A percentile compares a stretch with the other conserved stretches of the same genome.
Conservation (phyloP, 805 yeast species). For the Candida ficus region DNA sequence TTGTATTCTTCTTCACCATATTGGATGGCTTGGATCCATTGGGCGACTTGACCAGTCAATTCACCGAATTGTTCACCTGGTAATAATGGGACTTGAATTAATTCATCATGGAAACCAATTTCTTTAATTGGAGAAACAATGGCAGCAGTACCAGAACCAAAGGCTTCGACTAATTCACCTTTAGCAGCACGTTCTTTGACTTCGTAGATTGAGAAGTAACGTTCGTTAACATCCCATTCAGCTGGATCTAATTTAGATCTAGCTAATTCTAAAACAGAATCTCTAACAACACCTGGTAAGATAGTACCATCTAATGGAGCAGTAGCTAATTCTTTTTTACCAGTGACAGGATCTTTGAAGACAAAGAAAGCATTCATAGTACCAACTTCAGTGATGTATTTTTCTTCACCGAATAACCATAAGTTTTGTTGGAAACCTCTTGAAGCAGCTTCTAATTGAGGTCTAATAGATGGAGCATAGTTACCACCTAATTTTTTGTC, state of each 20-base stretch:
- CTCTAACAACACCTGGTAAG: constrained; percentile 95
- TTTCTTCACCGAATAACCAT: constrained; percentile 93
- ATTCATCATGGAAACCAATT: constrained; percentile 73
- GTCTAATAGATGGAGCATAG: constrained; percentile 92
- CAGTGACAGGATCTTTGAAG: constrained; percentile 67
- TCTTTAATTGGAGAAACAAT: constrained; percentile 89
- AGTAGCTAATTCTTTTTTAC: constrained; percentile 87
- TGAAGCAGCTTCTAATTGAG: constrained; percentile 83
- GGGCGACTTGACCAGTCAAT: constrained; percentile 69
- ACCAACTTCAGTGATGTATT: constrained; percentile 90
- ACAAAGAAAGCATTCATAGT: constrained; percentile 95
- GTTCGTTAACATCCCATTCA: constrained; percentile 82
- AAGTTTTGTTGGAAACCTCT: constrained; percentile 94
- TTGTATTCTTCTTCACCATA: constrained; percentile 76
- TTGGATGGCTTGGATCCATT: constrained; percentile 87
- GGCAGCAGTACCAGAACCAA: constrained; percentile 98
- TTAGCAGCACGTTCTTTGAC: constrained; percentile 69
- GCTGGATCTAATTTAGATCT: constrained; percentile 66
- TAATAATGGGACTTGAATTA: constrained; percentile 72
- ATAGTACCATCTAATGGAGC: constrained; percentile 98
- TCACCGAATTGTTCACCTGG: constrained; percentile 77
- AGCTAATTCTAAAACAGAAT: constrained; percentile 73
- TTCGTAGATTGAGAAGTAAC: constrained; percentile 78
- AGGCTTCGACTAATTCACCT: constrained; percentile 89
- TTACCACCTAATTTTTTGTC: constrained; percentile 95